These are phyloP conservation scores for Penicillium waksmanii DNA, from an alignment of 495 filamentous ascomycete species.

Conservation along the genomic window DNA sequence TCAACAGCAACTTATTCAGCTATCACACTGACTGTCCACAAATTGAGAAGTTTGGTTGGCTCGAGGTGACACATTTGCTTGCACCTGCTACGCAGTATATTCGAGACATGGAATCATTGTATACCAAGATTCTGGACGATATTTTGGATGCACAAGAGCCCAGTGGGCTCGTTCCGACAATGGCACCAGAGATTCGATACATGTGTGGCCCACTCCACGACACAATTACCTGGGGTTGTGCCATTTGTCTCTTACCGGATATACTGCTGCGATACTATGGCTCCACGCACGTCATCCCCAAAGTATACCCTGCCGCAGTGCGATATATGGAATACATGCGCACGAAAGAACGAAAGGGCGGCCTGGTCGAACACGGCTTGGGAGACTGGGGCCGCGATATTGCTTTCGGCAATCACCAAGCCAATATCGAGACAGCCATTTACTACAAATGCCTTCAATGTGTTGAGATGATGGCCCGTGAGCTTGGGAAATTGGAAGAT, in stretches of 20 bases:
- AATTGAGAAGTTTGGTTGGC: conserved; percentile 39
- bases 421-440: conserved; percentile 36
- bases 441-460: conserved; percentile 34
- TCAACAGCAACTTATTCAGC: conserved; percentile 35
- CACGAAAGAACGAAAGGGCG: conserved; percentile 32
- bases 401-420: conserved; percentile 36
- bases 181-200: conserved; percentile 36
- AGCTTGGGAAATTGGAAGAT: conserved; percentile 26
- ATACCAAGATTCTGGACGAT: conserved; percentile 36
- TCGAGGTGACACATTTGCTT: conserved; percentile 34
- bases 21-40: conserved; percentile 39
- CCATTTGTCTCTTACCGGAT: conserved; percentile 31
- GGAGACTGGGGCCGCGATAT: conserved; percentile 37
- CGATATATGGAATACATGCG: conserved; percentile 37
- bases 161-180: conserved; percentile 32
- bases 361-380: conserved; percentile 33
- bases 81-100: conserved; percentile 37
- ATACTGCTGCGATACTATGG: conserved; percentile 31
- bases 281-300: conserved; percentile 28
- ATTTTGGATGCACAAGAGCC: conserved; percentile 34
- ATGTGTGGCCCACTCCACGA: conserved; percentile 39
- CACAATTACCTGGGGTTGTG: conserved; percentile 37
- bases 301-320: conserved; percentile 27
- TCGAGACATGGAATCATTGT: conserved; percentile 35
- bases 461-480: conserved; percentile 32